Conservation (phyloP, 2,329 filamentous ascomycete species). For the Periconia sp. region DNA sequence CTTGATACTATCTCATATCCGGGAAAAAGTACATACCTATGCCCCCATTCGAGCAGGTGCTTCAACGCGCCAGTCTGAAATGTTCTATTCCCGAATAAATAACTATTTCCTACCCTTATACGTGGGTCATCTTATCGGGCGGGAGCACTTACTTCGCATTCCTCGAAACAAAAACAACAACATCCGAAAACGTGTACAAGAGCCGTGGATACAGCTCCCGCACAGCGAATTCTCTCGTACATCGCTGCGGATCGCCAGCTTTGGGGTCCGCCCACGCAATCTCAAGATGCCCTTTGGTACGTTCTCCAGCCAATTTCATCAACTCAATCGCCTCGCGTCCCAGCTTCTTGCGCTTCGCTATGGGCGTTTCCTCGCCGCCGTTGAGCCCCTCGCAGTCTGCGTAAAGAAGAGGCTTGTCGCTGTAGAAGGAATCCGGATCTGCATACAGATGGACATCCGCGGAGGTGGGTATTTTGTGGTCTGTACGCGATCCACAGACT, state of each 20-base stretch:
- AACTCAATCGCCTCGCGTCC: too few relatives aligned
- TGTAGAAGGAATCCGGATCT: conserved; percentile 47
- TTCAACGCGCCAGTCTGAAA: too few relatives aligned
- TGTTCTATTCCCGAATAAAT: too few relatives aligned
- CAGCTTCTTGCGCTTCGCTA: conserved; percentile 7
- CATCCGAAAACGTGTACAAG: conserved; percentile 47
- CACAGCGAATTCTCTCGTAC: conserved; percentile 44
- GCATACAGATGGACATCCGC: conserved; percentile 56
- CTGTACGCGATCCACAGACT: too few relatives aligned
- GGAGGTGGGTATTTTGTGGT: conserved; percentile 53
- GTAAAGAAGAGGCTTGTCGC: conserved; percentile 47
- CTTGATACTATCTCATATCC: too few relatives aligned
- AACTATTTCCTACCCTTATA: too few relatives aligned
- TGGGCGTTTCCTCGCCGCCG: conserved; percentile 49
- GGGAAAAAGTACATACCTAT: too few relatives aligned
- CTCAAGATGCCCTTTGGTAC: too few relatives aligned
- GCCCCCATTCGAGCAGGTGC: too few relatives aligned
- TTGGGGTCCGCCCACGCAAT: conserved; percentile 13
- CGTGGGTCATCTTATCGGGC: too few relatives aligned
- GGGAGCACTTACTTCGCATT: conserved; percentile 36
- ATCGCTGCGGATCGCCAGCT: conserved; percentile 31
- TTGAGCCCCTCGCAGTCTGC: conserved; percentile 57
- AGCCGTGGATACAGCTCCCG: conserved; percentile 43
- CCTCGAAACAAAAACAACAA: conserved; percentile 45
- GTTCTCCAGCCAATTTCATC: too few relatives aligned